Conservation (phyloP, 257 asterid species). For the Striga asiatica region DNA sequence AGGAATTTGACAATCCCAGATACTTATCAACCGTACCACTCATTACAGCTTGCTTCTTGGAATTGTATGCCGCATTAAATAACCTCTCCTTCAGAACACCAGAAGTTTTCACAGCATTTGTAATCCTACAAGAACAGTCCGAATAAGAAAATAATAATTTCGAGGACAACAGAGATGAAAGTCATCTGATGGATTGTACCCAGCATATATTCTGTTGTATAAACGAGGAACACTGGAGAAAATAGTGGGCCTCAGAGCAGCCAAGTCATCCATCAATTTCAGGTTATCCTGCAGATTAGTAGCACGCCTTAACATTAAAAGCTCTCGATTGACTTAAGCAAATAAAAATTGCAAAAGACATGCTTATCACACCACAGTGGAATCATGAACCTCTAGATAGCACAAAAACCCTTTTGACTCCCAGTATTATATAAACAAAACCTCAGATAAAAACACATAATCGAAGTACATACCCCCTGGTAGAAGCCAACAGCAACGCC, state of each 20-base stretch:
- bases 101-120: constrained; percentile 72
- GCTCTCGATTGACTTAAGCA: constrained; percentile 7
- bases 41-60: constrained; percentile 86
- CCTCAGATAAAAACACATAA: background rate
- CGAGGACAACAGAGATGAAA: constrained; percentile 3
- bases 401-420: background rate
- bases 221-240: constrained; percentile 97
- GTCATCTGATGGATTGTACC: constrained; percentile 36
- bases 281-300: constrained; percentile 61
- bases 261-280: constrained; percentile 92
- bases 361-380: background rate
- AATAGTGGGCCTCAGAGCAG: constrained; percentile 77
- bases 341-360: constrained; percentile 1
- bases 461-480: constrained; percentile 63
- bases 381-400: background rate
- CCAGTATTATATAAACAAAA: background rate
- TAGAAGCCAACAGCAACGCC: constrained; percentile 87
- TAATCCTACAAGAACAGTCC: constrained; percentile 44
- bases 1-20: background rate
- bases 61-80: constrained; percentile 82
- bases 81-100: constrained; percentile 71
- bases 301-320: constrained; percentile 12
- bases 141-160: background rate
- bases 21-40: constrained; percentile 40
- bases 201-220: constrained; percentile 93